phyloP scores from a whole-genome alignment of 306 rosid species.

The Castanea crenata region DNA sequence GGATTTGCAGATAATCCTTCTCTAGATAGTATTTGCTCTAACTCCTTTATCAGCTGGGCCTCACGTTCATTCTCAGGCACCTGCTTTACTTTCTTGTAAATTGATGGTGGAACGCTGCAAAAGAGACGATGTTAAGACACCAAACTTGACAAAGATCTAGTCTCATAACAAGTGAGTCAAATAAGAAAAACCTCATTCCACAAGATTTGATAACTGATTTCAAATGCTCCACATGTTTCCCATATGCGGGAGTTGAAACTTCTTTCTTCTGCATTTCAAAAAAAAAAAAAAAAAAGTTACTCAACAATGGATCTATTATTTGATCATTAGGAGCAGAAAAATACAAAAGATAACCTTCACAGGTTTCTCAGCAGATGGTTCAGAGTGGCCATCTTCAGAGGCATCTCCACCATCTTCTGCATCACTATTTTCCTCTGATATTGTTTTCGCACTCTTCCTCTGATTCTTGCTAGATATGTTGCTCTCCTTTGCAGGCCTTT shows the following conservation, averaged over 20 bases:
- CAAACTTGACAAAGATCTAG: conserved; percentile 24
- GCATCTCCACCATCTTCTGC: conserved; percentile 51
- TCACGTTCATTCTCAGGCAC: conserved; percentile 84
- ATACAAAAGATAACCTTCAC: conserved; percentile 48
- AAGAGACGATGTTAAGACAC: conserved; percentile 27
- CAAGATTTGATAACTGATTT: conserved; percentile 91
- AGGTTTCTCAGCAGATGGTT: conserved; percentile 66
- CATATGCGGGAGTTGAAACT: conserved; percentile 67
- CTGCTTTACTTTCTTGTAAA: conserved; percentile 90
- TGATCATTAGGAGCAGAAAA: conserved; percentile 8
- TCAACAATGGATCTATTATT: conserved; percentile 14
- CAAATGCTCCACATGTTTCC: conserved; percentile 84
- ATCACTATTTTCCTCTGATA: conserved; percentile 46
- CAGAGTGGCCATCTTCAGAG: conserved; percentile 75
- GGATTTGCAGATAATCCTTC: conserved; percentile 90
- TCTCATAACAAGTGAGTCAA: conserved; percentile 20
- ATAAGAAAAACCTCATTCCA: conserved; percentile 78
- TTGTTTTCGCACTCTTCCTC: conserved; percentile 43
- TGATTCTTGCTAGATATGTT: conserved; percentile 57
- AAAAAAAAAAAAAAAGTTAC: conserved; percentile 1
- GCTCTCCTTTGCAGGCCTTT: conserved; percentile 49
- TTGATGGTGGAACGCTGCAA: conserved; percentile 72
- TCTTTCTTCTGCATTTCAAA: conserved; percentile 69
- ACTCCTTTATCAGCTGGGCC: conserved; percentile 69
- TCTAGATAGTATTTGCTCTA: conserved; percentile 77